Evolutionary conservation across 169 alveolate species (phyloP).

Genomic region (Cystoisospora suis): DNA sequence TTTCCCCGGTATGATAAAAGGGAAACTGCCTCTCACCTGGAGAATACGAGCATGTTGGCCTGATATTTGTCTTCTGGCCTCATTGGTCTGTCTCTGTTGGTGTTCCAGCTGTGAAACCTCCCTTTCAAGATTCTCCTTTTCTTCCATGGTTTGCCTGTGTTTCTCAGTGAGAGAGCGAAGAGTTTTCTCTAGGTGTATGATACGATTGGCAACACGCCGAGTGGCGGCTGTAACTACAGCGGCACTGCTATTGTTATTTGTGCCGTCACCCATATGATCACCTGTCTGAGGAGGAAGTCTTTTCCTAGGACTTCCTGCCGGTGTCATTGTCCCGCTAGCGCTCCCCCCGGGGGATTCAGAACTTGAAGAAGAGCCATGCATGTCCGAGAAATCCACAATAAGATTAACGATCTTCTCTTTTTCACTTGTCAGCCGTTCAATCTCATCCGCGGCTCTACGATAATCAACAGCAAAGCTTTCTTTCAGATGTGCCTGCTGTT

Average conservation of each 20-base stretch:
- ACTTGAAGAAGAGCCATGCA: not conserved
- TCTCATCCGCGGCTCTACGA: not conserved
- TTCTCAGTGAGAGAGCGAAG: not conserved
- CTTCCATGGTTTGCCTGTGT: not conserved
- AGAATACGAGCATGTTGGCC: conserved; percentile 24
- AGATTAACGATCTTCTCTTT: not conserved
- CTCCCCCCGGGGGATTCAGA: not conserved
- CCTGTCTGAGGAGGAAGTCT: not conserved
- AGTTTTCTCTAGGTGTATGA: not conserved
- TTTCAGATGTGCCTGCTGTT: not conserved
- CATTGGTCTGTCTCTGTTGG: not conserved
- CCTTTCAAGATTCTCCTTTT: not conserved
- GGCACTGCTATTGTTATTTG: no score
- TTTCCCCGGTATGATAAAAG: no score
- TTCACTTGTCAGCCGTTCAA: not conserved
- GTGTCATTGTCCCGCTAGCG: not conserved
- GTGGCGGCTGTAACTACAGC: not conserved
- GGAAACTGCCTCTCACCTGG: not conserved
- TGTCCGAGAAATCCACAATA: not conserved
- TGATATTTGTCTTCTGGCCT: not conserved
- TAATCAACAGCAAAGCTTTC: not conserved
- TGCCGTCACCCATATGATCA: no score
- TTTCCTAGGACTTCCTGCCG: not conserved
- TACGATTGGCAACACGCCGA: not conserved
- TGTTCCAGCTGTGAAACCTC: not conserved